Percentiles rank a stretch among this genome's conserved stretches.
Conservation (phyloP, 129 eudicot species). For the Flaveria bidentis region DNA sequence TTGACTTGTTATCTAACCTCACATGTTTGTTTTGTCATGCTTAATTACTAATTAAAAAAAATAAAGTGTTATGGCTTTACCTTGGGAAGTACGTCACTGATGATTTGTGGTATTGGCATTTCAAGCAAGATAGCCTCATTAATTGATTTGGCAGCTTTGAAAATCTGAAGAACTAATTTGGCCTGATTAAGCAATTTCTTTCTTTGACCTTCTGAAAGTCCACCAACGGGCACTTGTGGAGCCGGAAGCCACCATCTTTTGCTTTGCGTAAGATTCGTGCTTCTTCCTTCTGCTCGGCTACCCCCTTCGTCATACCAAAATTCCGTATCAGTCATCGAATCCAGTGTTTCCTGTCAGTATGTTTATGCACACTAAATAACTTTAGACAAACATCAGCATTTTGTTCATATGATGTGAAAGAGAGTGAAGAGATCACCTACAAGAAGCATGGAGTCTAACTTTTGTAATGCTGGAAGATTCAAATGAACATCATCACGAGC, state of each 20-base stretch:
- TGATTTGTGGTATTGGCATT: slow-evolving; percentile 64
- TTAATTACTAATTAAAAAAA: background rate
- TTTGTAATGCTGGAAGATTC: slow-evolving; percentile 84
- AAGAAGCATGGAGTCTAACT: slow-evolving; percentile 92
- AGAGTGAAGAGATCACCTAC: slow-evolving; percentile 55
- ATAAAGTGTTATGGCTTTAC: slow-evolving; percentile 31
- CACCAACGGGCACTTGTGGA: slow-evolving; percentile 75
- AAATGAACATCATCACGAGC: slow-evolving; percentile 82
- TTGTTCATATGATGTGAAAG: background rate
- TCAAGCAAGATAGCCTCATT: slow-evolving; percentile 67
- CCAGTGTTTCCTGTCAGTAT: slow-evolving; percentile 65
- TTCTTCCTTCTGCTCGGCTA: slow-evolving; percentile 81
- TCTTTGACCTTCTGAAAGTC: slow-evolving; percentile 71
- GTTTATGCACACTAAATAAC: slow-evolving; percentile 14
- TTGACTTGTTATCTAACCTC: too few species aligned
- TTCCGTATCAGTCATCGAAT: slow-evolving; percentile 71
- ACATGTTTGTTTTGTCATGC: too few species aligned
- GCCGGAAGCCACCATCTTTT: slow-evolving; percentile 97
- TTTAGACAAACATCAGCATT: slow-evolving; percentile 20
- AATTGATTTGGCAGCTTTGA: slow-evolving; percentile 87
- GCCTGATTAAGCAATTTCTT: slow-evolving; percentile 64
- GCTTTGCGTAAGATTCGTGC: slow-evolving; percentile 49
- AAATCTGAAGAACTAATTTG: slow-evolving; percentile 71
- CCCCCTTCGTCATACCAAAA: slow-evolving; percentile 93
- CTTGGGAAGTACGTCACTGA: slow-evolving; percentile 80